phyloP scores from a whole-genome alignment of 345 rosid genomes.

The Excoecaria cochinchinensis region DNA sequence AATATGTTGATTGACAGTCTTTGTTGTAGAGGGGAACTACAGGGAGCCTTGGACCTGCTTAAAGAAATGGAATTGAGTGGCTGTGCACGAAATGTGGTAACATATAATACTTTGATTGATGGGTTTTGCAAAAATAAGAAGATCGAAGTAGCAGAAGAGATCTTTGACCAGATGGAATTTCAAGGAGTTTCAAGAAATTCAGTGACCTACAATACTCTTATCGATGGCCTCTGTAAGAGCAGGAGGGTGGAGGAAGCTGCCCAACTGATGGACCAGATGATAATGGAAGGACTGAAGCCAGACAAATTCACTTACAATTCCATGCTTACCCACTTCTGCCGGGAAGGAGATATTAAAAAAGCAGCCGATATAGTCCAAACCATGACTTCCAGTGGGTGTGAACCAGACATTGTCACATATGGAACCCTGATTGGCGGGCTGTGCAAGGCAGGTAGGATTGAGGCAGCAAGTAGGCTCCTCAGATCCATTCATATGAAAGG shows the following conservation, averaged over 20 bases:
- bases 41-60: conserved; percentile 63
- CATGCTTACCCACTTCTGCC: conserved; percentile 69
- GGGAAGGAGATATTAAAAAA: conserved; percentile 68
- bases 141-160: conserved; percentile 79
- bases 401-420: conserved; percentile 79
- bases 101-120: conserved; percentile 81
- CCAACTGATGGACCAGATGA: conserved; percentile 88
- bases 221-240: conserved; percentile 76
- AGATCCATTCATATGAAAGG: conserved; percentile 82
- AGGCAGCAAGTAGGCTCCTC: conserved; percentile 66
- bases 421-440: conserved; percentile 80
- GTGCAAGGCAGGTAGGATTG: conserved; percentile 80
- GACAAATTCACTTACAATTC: conserved; percentile 87
- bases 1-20: conserved; percentile 78
- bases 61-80: conserved; percentile 80
- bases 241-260: conserved; percentile 78
- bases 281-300: conserved; percentile 82
- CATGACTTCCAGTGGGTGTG: conserved; percentile 75
- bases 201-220: conserved; percentile 82
- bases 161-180: conserved; percentile 91
- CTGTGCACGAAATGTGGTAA: conserved; percentile 70
- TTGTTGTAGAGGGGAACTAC: conserved; percentile 61
- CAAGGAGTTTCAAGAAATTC: conserved; percentile 82
- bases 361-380: conserved; percentile 84
- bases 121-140: conserved; percentile 81